These are phyloP conservation scores for Gracilaria domingensis DNA, from an alignment of 23 red algal species.

Conservation along the genomic window DNA sequence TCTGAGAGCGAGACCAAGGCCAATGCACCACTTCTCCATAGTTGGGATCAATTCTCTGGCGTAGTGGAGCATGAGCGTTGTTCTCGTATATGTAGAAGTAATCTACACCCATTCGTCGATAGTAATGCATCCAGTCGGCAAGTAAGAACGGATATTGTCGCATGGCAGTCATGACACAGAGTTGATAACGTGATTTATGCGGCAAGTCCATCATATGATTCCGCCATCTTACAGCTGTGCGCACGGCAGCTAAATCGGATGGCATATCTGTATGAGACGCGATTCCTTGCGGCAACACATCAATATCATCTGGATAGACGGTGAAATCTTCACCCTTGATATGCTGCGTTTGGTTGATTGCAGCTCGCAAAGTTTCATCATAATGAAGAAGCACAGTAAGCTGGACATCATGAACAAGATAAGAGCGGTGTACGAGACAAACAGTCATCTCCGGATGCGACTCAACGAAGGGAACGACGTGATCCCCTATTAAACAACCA, in stretches of 20 bases:
- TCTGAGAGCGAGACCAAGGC: constrained; percentile 67
- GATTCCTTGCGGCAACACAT: background rate
- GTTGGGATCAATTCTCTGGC: background rate
- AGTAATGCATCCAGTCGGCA: constrained; percentile 51
- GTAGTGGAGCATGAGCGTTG: background rate
- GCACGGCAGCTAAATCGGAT: background rate
- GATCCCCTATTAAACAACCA: constrained; percentile 40
- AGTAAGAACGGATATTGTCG: constrained; percentile 60
- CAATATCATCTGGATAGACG: background rate
- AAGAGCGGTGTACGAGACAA: constrained; percentile 26
- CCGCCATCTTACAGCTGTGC: constrained; percentile 21
- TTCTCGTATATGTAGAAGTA: constrained; percentile 71
- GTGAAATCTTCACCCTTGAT: constrained; percentile 23
- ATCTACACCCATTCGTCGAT: constrained; percentile 70
- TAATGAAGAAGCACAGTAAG: constrained; percentile 19
- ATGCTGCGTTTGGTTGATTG: background rate
- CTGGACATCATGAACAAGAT: background rate
- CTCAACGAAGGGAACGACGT: background rate
- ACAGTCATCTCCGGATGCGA: constrained; percentile 27
- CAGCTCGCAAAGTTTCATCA: constrained; percentile 12
- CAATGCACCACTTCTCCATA: constrained; percentile 56
- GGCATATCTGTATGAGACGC: background rate
- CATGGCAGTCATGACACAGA: constrained; percentile 66
- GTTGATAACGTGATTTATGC: constrained; percentile 25
- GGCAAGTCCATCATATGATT: constrained; percentile 3